Evolutionary conservation across 2,329 filamentous ascomycete species (phyloP).

Genomic region (Beauveria sp.): DNA sequence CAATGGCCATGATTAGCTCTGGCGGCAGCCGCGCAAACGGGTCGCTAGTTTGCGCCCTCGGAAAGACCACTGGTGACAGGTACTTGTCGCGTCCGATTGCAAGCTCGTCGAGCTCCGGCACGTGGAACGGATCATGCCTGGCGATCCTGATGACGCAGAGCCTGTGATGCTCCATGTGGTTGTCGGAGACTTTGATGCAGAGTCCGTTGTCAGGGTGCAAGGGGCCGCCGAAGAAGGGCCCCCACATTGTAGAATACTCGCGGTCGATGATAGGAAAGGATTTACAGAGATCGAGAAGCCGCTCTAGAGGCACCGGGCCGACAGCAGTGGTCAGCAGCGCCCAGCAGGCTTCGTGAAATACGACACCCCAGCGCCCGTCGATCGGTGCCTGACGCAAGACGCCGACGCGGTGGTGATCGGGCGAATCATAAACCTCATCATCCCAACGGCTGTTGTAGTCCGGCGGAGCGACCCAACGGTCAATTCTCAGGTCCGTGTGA

Average conservation of each 20-base stretch:
- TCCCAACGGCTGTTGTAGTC: background rate
- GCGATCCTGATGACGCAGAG: background rate
- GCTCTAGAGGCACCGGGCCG: background rate
- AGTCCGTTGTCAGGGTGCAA: background rate
- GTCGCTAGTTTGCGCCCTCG: background rate
- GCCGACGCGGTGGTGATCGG: background rate
- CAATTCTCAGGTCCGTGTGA: background rate
- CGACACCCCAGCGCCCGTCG: background rate
- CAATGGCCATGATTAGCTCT: background rate
- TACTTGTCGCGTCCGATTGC: background rate
- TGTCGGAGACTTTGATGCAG: background rate
- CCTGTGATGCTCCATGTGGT: background rate
- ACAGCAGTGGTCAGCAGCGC: background rate
- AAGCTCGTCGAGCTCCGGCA: background rate
- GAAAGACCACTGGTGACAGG: background rate
- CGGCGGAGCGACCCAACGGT: background rate
- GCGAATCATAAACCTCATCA: background rate
- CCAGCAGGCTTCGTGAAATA: slow-evolving; percentile 6
- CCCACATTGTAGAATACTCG: background rate
- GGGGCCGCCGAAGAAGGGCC: background rate
- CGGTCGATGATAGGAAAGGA: background rate
- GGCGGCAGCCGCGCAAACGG: background rate
- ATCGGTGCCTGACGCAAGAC: background rate
- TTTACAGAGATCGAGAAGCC: background rate
- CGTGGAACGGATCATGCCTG: background rate